Conservation (phyloP, 164 flowering plant genomes). For the Vitis vinifera region DNA sequence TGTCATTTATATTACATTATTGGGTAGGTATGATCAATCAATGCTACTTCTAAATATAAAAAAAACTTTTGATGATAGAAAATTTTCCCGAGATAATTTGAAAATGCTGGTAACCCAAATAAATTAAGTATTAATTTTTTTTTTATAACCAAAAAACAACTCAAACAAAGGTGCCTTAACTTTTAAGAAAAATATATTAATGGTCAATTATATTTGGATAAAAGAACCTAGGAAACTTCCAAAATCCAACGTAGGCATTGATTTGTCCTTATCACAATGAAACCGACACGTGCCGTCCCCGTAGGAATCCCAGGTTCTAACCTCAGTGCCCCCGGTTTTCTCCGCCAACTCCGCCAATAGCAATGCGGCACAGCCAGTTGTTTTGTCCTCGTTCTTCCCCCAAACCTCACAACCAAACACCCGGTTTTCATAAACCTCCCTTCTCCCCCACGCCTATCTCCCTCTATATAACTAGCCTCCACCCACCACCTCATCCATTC, state of each 20-base stretch:
- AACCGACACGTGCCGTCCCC: conserved; percentile 13
- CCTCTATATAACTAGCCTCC: background rate
- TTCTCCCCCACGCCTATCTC: background rate
- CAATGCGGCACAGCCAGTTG: conserved; percentile 10
- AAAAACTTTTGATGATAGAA: too few relatives aligned
- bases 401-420: too few relatives aligned
- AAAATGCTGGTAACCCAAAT: too few relatives aligned
- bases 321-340: conserved; percentile 11
- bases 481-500: background rate
- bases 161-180: too few relatives aligned
- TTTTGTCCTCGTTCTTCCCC: background rate
- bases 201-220: too few relatives aligned
- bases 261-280: conserved; percentile 8
- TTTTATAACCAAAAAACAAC: too few relatives aligned
- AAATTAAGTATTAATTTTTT: too few relatives aligned
- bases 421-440: background rate
- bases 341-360: background rate
- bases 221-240: background rate
- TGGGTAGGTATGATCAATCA: too few relatives aligned
- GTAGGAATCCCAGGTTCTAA: background rate
- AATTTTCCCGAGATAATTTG: too few relatives aligned
- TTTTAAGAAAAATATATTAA: too few relatives aligned
- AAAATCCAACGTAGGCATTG: conserved; percentile 6
- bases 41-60: too few relatives aligned
- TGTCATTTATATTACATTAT: too few relatives aligned